These are phyloP conservation scores for Komagataella ulmi DNA, from an alignment of 805 yeast species.

Conservation along the genomic window DNA sequence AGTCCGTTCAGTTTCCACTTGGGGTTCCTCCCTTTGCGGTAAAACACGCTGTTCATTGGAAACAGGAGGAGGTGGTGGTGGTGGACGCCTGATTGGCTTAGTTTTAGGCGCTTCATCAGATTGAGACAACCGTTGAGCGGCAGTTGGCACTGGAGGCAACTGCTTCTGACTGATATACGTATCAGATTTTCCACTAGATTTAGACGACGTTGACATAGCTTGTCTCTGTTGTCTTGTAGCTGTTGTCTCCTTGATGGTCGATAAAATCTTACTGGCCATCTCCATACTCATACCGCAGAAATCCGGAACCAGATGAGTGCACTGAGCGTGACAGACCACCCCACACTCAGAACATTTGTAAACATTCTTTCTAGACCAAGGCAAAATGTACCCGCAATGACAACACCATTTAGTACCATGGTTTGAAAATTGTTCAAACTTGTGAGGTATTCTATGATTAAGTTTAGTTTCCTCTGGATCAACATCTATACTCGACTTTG, in stretches of 20 bases:
- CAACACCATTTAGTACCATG: slow-evolving; percentile 99
- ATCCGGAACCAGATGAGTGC: slow-evolving; percentile 93
- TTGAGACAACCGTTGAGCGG: background rate
- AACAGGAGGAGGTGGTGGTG: background rate
- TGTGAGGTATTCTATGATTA: slow-evolving; percentile 94
- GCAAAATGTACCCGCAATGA: slow-evolving; percentile 93
- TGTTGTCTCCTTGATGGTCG: slow-evolving; percentile 69
- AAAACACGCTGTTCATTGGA: background rate
- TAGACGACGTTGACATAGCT: slow-evolving; percentile 1
- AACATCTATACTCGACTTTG: slow-evolving; percentile 56
- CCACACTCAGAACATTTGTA: slow-evolving; percentile 92
- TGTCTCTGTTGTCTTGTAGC: slow-evolving; percentile 13
- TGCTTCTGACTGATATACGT: background rate
- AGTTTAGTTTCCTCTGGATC: slow-evolving; percentile 69
- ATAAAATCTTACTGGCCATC: slow-evolving; percentile 80
- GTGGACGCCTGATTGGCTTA: background rate
- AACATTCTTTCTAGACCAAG: slow-evolving; percentile 89
- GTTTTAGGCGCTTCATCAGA: background rate
- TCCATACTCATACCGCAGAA: slow-evolving; percentile 99
- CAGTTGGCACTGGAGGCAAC: background rate
- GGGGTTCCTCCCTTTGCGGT: background rate
- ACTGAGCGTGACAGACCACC: slow-evolving; percentile 83
- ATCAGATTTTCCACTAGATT: background rate
- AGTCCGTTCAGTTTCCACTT: background rate
- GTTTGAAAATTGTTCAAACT: slow-evolving; percentile 85